A percentile compares a stretch with the other conserved stretches of the same genome.
Evolutionary conservation across 495 filamentous ascomycete genomes (phyloP).

Genomic region (Aspergillus sclerotioniger): DNA sequence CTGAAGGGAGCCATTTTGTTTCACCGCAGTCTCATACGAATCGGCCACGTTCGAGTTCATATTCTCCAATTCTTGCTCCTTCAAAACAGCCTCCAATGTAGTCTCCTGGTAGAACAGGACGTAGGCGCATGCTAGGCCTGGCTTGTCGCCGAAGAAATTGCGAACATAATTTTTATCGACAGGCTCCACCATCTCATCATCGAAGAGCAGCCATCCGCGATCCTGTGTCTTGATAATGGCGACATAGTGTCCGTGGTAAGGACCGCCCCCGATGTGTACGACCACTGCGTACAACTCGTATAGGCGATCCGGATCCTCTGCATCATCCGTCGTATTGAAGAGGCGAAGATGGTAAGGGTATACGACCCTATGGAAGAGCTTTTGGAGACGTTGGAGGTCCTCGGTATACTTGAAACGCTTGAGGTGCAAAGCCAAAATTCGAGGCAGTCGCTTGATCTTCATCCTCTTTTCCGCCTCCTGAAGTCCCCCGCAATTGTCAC

Average conservation of each 20-base stretch:
- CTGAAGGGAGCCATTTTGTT: constrained; percentile 40
- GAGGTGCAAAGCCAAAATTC: constrained; percentile 85
- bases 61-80: constrained; percentile 79
- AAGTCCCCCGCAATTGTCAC: constrained; percentile 92
- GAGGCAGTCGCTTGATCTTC: constrained; percentile 96
- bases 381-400: constrained; percentile 87
- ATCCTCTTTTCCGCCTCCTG: constrained; percentile 99
- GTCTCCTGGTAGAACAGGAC: constrained; percentile 98
- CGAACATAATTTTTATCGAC: constrained; percentile 95
- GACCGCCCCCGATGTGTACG: constrained; percentile 98
- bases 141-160: constrained; percentile 95
- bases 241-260: constrained; percentile 97
- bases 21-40: constrained; percentile 52
- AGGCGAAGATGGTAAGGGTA: constrained; percentile 95
- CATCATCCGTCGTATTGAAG: constrained; percentile 98
- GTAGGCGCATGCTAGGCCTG: constrained; percentile 90
- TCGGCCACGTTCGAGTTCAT: constrained; percentile 55
- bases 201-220: constrained; percentile 91
- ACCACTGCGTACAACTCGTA: constrained; percentile 98
- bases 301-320: constrained; percentile 87
- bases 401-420: constrained; percentile 99
- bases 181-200: constrained; percentile 97
- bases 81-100: constrained; percentile 81
- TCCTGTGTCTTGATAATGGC: constrained; percentile 97
- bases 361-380: constrained; percentile 94